Conservation (phyloP, 208 protist genomes). For the Strigomonas galati region DNA sequence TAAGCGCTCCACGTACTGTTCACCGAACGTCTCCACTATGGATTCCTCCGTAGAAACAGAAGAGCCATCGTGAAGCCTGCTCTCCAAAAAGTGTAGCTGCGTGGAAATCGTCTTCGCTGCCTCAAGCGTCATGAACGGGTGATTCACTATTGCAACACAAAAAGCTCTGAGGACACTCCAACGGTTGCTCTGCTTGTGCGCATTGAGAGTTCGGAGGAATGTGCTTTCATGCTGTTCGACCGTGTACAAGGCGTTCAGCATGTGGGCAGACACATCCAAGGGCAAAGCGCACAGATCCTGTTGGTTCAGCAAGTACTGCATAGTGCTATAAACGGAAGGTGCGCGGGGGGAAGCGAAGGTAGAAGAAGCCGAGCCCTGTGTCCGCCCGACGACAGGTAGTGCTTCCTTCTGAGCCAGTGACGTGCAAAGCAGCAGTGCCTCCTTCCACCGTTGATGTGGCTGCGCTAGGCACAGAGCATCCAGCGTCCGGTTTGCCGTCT, state of each 20-base stretch:
- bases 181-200: not conserved
- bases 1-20: not conserved
- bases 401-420: not conserved
- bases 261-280: not conserved
- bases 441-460: not conserved
- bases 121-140: not conserved
- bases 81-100: not conserved
- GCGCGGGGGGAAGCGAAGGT: not conserved
- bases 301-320: not conserved
- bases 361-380: too few relatives aligned
- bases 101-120: not conserved
- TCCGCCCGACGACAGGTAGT: not conserved
- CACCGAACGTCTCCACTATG: not conserved
- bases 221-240: not conserved
- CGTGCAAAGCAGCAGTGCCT: not conserved
- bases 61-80: not conserved
- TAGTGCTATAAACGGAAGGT: not conserved
- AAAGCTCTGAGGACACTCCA: not conserved
- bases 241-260: not conserved
- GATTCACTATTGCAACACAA: not conserved
- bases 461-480: not conserved
- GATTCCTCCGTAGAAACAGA: not conserved
- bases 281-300: not conserved
- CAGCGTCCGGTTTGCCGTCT: not conserved
- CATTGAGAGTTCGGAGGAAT: not conserved